phyloP scores from a whole-genome alignment of 1,139 yeast genomes.

The Lodderomyces parapsilosis region DNA sequence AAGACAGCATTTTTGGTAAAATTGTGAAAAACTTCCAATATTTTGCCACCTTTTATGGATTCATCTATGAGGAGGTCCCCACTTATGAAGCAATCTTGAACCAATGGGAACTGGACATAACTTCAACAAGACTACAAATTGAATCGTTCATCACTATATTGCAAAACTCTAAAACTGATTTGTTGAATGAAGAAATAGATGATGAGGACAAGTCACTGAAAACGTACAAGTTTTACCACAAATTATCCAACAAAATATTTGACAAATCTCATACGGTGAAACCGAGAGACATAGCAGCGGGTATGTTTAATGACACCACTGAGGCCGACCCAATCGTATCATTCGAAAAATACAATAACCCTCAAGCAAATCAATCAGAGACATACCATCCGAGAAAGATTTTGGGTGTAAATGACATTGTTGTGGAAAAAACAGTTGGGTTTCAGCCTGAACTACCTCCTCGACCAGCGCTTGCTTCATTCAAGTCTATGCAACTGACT shows the following conservation, averaged over 20 bases:
- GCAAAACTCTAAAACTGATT: conserved; percentile 31
- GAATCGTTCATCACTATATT: conserved; percentile 35
- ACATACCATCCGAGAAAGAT: conserved; percentile 30
- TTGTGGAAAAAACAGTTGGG: conserved; percentile 12
- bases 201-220: conserved; percentile 27
- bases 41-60: conserved; percentile 42
- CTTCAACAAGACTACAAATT: conserved; percentile 33
- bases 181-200: conserved; percentile 30
- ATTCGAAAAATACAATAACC: conserved; percentile 30
- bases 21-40: conserved; percentile 28
- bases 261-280: conserved; percentile 27
- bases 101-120: conserved; percentile 35
- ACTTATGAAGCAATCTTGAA: conserved; percentile 25
- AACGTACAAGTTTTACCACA: conserved; percentile 28
- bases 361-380: conserved; percentile 25
- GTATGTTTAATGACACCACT: conserved; percentile 32
- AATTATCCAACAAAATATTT: conserved; percentile 21
- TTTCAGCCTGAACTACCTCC: conserved; percentile 27
- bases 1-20: conserved; percentile 28
- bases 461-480: conserved; percentile 18
- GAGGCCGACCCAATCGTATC: conserved; percentile 36
- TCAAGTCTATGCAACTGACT: neutral
- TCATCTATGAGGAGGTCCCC: conserved; percentile 15
- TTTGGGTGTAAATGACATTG: conserved; percentile 22
- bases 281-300: conserved; percentile 28